Evolutionary conservation across 768 basidiomycete genomes (phyloP).

Genomic region (Collybia nuda): DNA sequence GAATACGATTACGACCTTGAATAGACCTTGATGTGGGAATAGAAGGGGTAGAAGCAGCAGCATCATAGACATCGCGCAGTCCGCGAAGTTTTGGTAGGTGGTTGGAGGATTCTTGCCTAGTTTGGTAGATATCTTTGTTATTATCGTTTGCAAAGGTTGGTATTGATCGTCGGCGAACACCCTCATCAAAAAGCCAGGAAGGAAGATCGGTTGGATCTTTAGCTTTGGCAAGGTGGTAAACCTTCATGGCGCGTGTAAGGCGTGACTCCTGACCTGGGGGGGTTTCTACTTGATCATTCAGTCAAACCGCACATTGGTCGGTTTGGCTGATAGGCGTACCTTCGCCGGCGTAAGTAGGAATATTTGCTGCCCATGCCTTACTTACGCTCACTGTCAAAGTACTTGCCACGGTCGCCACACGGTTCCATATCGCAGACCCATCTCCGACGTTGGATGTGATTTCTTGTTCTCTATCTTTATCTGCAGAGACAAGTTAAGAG

Average conservation of each 20-base stretch:
- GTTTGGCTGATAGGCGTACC: slow-evolving; percentile 26
- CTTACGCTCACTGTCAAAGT: slow-evolving; percentile 55
- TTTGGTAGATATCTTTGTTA: not conserved
- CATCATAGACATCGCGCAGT: slow-evolving; percentile 37
- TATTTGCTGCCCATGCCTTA: slow-evolving; percentile 53
- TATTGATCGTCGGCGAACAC: slow-evolving; percentile 39
- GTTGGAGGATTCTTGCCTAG: slow-evolving; percentile 1
- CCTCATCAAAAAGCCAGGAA: slow-evolving; percentile 62
- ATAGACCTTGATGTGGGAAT: slow-evolving; percentile 4
- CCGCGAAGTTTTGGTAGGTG: slow-evolving; percentile 19
- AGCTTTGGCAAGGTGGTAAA: slow-evolving; percentile 65
- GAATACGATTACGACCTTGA: slow-evolving; percentile 3
- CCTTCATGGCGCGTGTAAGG: slow-evolving; percentile 64
- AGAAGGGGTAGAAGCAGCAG: slow-evolving; percentile 19
- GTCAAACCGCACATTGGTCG: not conserved
- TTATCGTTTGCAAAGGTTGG: slow-evolving; percentile 2
- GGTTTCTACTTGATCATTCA: slow-evolving; percentile 31
- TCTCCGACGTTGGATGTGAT: slow-evolving; percentile 19
- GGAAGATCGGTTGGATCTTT: slow-evolving; percentile 58
- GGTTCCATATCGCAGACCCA: slow-evolving; percentile 54
- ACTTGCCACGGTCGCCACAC: slow-evolving; percentile 53
- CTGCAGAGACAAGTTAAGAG: not conserved
- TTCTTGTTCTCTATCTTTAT: not conserved
- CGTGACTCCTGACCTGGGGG: slow-evolving; percentile 59
- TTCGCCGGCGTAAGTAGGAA: slow-evolving; percentile 42